Conservation (phyloP, 1,139 yeast species). For the Sugiyamaella novakii region DNA sequence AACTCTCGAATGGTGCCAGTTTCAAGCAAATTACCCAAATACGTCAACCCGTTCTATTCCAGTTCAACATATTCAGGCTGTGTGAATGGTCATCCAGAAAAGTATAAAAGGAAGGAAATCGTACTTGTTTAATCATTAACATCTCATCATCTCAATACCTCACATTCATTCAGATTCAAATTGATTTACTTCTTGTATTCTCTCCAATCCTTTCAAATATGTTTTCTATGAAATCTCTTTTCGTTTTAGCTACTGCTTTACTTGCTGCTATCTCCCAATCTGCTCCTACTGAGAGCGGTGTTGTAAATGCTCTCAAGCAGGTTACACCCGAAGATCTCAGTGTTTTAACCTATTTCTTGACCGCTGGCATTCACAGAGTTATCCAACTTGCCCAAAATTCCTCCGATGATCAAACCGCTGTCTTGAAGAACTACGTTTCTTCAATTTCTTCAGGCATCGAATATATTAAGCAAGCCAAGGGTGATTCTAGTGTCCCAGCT, state of each 20-base stretch:
- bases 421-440: constrained; percentile 8
- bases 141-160: too few species aligned
- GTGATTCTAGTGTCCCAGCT: constrained; percentile 10
- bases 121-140: too few species aligned
- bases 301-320: constrained; percentile 10
- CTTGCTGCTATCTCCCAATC: constrained; percentile 12
- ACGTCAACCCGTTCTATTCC: too few species aligned
- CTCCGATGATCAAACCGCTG: constrained; percentile 1
- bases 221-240: constrained; percentile 12
- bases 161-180: too few species aligned
- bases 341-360: constrained; percentile 2
- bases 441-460: constrained; percentile 1
- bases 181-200: too few species aligned
- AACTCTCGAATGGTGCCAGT: too few species aligned
- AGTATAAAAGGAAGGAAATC: too few species aligned
- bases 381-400: constrained; percentile 9
- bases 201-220: too few species aligned
- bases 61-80: too few species aligned
- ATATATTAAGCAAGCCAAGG: constrained; percentile 10
- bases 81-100: too few species aligned
- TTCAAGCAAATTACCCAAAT: too few species aligned
- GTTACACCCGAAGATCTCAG: constrained; percentile 14
- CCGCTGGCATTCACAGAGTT: constrained; percentile 13
- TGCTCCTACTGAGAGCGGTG: constrained; percentile 10
- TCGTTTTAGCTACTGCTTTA: constrained; percentile 13